Percentiles rank a stretch among this genome's conserved stretches.
Conservation (phyloP, 2,329 filamentous ascomycete genomes). For the Tolypocladium album region DNA sequence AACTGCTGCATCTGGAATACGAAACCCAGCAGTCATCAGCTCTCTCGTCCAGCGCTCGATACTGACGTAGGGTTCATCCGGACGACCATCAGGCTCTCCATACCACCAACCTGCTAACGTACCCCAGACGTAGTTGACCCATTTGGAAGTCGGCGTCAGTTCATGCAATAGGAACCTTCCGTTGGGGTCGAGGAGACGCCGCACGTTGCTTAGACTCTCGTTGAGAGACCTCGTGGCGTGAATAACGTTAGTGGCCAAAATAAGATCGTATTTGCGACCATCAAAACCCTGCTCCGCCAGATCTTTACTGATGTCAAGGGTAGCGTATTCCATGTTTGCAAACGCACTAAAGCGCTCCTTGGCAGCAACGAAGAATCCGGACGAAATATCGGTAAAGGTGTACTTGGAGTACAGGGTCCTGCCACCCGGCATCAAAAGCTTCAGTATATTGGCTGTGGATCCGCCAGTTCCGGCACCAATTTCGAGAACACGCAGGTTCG, state of each 20-base stretch:
- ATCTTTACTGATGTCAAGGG: constrained; percentile 10
- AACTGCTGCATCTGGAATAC: neutral
- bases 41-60: constrained; percentile 13
- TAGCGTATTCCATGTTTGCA: constrained; percentile 12
- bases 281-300: neutral
- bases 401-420: neutral
- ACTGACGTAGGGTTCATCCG: constrained; percentile 12
- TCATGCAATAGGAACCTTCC: neutral
- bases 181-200: neutral
- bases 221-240: neutral
- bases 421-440: constrained; percentile 7
- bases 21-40: constrained; percentile 13
- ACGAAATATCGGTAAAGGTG: constrained; percentile 16
- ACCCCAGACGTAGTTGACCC: neutral
- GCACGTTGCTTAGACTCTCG: neutral
- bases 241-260: neutral
- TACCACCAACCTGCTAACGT: constrained; percentile 20
- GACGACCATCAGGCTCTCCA: constrained; percentile 12
- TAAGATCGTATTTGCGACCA: neutral
- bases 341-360: constrained; percentile 17
- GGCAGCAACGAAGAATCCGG: constrained; percentile 18
- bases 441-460: neutral
- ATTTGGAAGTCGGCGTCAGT: neutral
- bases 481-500: constrained; percentile 23
- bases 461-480: constrained; percentile 26